phyloP scores from a whole-genome alignment of 495 filamentous ascomycete genomes.

The Aspergillus saccharolyticus region DNA sequence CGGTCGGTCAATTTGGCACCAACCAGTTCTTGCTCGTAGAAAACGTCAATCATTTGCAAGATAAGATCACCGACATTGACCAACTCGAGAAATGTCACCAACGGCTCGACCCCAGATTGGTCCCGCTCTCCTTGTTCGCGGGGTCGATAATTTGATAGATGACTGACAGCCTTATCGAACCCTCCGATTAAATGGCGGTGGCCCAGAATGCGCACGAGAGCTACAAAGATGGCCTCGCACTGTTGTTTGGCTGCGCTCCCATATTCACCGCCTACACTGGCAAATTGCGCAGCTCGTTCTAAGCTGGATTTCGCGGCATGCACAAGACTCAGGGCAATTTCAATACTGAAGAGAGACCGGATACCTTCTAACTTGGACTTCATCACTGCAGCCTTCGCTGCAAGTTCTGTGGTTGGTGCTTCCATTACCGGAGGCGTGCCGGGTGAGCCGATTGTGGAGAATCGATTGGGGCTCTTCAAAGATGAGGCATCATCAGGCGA shows the following conservation, averaged over 20 bases:
- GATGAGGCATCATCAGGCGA: conserved; percentile 28
- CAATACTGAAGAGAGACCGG: conserved; percentile 89
- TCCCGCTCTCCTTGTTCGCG: conserved; percentile 74
- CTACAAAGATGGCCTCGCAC: conserved; percentile 85
- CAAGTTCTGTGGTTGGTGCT: conserved; percentile 82
- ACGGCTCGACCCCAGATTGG: conserved; percentile 70
- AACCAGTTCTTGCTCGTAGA: conserved; percentile 92
- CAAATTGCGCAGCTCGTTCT: conserved; percentile 79
- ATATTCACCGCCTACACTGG: conserved; percentile 68
- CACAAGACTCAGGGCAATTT: conserved; percentile 84
- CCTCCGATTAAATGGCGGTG: conserved; percentile 82
- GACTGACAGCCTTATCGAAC: conserved; percentile 86
- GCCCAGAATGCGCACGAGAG: conserved; percentile 76
- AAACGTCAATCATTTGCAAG: conserved; percentile 98
- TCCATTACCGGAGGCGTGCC: conserved; percentile 50
- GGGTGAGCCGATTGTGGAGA: conserved; percentile 46
- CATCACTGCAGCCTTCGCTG: conserved; percentile 96
- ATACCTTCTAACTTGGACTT: conserved; percentile 90
- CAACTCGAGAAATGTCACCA: conserved; percentile 94
- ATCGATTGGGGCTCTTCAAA: conserved; percentile 47
- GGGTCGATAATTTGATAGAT: conserved; percentile 87
- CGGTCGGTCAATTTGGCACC: conserved; percentile 77
- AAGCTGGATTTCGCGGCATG: conserved; percentile 87
- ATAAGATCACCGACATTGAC: conserved; percentile 98
- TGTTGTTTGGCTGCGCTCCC: conserved; percentile 83